Evolutionary conservation across 169 alveolate genomes (phyloP).

Genomic region (Babesia sp.): DNA sequence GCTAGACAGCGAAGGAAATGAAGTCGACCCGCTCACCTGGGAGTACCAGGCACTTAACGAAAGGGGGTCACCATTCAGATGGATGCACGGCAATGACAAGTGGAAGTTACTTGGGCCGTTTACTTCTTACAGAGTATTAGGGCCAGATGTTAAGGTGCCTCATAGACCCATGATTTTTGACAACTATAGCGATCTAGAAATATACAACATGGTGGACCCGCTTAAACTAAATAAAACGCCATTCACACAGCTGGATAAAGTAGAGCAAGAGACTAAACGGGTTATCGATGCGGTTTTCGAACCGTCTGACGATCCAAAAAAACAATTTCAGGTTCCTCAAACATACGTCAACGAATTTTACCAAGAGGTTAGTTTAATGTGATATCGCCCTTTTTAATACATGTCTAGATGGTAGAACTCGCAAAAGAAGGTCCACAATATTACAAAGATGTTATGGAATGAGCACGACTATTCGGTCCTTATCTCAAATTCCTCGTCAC

Average conservation of each 20-base stretch:
- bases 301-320: neutral
- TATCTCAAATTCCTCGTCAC: conserved; percentile 70
- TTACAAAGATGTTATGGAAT: conserved; percentile 48
- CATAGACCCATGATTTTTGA: conserved; percentile 21
- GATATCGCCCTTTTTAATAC: neutral
- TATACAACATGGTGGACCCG: conserved; percentile 56
- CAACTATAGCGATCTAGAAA: conserved; percentile 21
- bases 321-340: conserved; percentile 11
- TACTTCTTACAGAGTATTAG: conserved; percentile 39
- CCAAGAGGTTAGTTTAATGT: conserved; percentile 37
- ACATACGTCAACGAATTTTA: conserved; percentile 23
- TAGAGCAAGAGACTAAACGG: conserved; percentile 35
- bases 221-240: conserved; percentile 12
- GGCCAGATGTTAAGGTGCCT: neutral
- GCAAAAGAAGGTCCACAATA: conserved; percentile 51
- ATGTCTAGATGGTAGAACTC: conserved; percentile 38
- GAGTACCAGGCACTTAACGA: conserved; percentile 43
- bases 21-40: conserved; percentile 60
- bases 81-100: conserved; percentile 63
- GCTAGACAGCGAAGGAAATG: conserved; percentile 57
- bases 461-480: conserved; percentile 32
- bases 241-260: conserved; percentile 15
- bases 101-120: conserved; percentile 63
- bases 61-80: conserved; percentile 56
- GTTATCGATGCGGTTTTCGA: conserved; percentile 32